These are phyloP conservation scores for Solanum megistacrolobum DNA, from an alignment of 257 asterid genomes.

Conservation along the genomic window DNA sequence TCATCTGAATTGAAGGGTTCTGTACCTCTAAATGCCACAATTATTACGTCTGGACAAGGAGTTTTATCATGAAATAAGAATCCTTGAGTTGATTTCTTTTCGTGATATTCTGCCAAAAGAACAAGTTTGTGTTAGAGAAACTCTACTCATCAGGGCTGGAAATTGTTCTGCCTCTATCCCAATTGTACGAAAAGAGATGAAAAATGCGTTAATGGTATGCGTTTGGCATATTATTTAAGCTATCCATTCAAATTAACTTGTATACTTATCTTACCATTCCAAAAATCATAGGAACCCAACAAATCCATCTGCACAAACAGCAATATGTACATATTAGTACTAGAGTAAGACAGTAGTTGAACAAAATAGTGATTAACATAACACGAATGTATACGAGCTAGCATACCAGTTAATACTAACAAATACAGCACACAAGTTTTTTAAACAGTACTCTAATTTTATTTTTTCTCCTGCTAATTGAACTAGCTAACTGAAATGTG, in stretches of 20 bases:
- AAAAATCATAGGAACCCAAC: conserved; percentile 26
- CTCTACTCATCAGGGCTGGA: background rate
- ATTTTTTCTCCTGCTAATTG: background rate
- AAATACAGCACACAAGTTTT: background rate
- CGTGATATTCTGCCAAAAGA: conserved; percentile 17
- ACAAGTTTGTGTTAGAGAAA: background rate
- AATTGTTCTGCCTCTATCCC: no score
- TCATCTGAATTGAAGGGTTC: conserved; percentile 27
- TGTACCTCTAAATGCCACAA: conserved; percentile 45
- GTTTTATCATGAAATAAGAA: conserved; percentile 26
- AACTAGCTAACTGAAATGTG: background rate
- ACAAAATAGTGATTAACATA: background rate
- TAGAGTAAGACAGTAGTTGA: background rate
- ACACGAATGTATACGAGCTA: background rate
- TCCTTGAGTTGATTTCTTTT: conserved; percentile 33
- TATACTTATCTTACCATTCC: conserved; percentile 17
- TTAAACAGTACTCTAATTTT: background rate
- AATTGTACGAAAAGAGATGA: no score
- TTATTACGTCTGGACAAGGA: conserved; percentile 8
- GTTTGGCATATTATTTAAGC: background rate
- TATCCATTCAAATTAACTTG: background rate
- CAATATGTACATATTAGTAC: background rate
- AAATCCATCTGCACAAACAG: conserved; percentile 34
- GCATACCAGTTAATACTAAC: background rate
- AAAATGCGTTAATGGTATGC: background rate